Evolutionary conservation across 2,329 filamentous ascomycete genomes (phyloP).

Genomic region (Aspergillus sclerotialis): DNA sequence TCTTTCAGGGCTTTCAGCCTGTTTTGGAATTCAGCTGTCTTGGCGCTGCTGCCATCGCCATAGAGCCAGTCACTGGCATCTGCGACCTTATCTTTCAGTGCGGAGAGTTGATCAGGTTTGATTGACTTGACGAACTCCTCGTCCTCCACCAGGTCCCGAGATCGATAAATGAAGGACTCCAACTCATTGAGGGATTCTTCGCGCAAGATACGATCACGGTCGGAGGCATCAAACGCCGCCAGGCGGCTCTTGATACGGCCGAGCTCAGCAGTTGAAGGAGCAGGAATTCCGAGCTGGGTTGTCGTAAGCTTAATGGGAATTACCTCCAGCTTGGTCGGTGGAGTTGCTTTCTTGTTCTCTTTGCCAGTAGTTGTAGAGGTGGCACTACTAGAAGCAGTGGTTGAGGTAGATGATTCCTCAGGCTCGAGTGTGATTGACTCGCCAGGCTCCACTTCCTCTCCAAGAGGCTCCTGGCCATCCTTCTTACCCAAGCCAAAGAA

Average conservation of each 20-base stretch:
- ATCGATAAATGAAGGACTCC: slow-evolving; percentile 87
- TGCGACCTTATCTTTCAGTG: slow-evolving; percentile 61
- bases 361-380: slow-evolving; percentile 44
- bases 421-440: slow-evolving; percentile 41
- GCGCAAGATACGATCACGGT: slow-evolving; percentile 65
- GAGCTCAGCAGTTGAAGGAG: slow-evolving; percentile 28
- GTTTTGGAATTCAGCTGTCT: slow-evolving; percentile 64
- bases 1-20: slow-evolving; percentile 71
- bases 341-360: slow-evolving; percentile 32
- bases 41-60: slow-evolving; percentile 70
- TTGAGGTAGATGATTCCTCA: slow-evolving; percentile 41
- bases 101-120: slow-evolving; percentile 58
- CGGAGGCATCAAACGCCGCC: slow-evolving; percentile 76
- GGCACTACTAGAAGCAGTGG: slow-evolving; percentile 36
- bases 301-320: slow-evolving; percentile 47
- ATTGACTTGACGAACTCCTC: slow-evolving; percentile 66
- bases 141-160: slow-evolving; percentile 73
- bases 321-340: slow-evolving; percentile 42
- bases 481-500: slow-evolving; percentile 94
- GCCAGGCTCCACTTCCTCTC: slow-evolving; percentile 51
- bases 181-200: slow-evolving; percentile 88
- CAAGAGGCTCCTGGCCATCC: slow-evolving; percentile 66
- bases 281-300: slow-evolving; percentile 38
- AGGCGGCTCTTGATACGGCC: slow-evolving; percentile 63
- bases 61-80: slow-evolving; percentile 85